Conservation (phyloP, 148 eudicot genomes). For the Amaranthus hypochondriacus region DNA sequence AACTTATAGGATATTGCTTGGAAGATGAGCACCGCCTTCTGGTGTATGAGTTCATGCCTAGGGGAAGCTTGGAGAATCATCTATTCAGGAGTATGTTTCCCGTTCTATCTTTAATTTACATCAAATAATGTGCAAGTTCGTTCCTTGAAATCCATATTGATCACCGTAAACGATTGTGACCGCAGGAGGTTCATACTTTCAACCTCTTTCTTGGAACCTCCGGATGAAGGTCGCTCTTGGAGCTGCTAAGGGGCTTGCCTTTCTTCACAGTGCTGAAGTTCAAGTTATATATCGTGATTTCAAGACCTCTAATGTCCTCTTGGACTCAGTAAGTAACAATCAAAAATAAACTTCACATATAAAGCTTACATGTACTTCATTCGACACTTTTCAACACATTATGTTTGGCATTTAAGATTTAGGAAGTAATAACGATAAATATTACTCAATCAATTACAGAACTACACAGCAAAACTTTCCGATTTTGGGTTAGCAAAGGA, state of each 20-base stretch:
- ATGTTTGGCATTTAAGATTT: not conserved
- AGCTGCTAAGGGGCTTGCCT: constrained; percentile 90
- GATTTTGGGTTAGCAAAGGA: constrained; percentile 95
- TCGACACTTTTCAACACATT: not conserved
- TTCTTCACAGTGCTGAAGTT: constrained; percentile 67
- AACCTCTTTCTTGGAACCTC: constrained; percentile 87
- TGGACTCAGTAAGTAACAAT: constrained; percentile 61
- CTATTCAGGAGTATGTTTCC: constrained; percentile 62
- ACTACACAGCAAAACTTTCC: constrained; percentile 81
- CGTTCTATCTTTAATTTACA: not conserved
- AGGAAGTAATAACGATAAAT: not conserved
- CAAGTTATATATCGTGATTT: constrained; percentile 91
- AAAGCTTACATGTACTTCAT: not conserved
- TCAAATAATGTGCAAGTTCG: not conserved
- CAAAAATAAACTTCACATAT: not conserved
- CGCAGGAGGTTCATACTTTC: constrained; percentile 94
- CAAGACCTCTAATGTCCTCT: constrained; percentile 81
- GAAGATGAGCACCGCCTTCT: constrained; percentile 88
- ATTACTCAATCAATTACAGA: constrained; percentile 33
- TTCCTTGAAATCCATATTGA: not conserved
- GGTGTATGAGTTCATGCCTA: constrained; percentile 92
- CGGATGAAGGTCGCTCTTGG: constrained; percentile 80
- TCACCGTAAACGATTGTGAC: not conserved
- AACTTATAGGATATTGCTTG: constrained; percentile 73
- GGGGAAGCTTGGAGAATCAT: constrained; percentile 94